Base-by-base conservation (phyloP, 768 basidiomycete species). In the Pleurotus eryngii region DNA sequence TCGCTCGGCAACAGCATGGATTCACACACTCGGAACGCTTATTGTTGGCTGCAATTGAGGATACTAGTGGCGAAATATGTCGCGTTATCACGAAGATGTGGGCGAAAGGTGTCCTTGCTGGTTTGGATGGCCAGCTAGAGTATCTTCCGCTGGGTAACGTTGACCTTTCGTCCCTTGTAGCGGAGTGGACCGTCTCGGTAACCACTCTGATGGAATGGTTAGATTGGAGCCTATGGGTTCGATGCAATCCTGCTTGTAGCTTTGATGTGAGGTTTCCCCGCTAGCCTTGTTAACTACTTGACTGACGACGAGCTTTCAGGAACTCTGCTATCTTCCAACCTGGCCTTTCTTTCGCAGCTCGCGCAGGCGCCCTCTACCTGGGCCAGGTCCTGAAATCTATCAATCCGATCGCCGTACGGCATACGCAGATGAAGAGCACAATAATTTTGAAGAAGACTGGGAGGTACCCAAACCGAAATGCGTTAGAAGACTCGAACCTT, bases 171-270 rank as follows among this genome's bases (percentile, higher is more conserved):
- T 20, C 18, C n/a, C 22, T 72, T 42, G 38, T 68, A n/a, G 18
- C 20, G 11, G 35, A 50, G 4, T 83, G 81, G 81, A 63, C 54
- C 6, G 46, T 38, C 18, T 70, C 74, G 7, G 47, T 79, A 20
- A 58, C 68, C 5, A 58, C 49, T 2, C 61, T 84, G 18, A 79
- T 82, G 73, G 46, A 38, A 0, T 83, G 82, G 82, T 65, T 84
- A 0, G 82, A 78, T 58, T 84, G 82, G 82, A 73, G 67, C 39
- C 64, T 72, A 5, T 84, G 82, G 81, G 61, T 75, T 1, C 77
- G 68, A 45, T 83, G 82, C 50, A 65, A 63, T 2, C 81, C 81
- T 24, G 71, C 64, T 0, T 84, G 83, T 66, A 63, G 62, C 7
- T 65, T 67, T 27, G 76, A 81, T 69, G 81, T 82, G 48, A 1